phyloP scores from a whole-genome alignment of 306 rosid species.

The Fragaria iinumae region DNA sequence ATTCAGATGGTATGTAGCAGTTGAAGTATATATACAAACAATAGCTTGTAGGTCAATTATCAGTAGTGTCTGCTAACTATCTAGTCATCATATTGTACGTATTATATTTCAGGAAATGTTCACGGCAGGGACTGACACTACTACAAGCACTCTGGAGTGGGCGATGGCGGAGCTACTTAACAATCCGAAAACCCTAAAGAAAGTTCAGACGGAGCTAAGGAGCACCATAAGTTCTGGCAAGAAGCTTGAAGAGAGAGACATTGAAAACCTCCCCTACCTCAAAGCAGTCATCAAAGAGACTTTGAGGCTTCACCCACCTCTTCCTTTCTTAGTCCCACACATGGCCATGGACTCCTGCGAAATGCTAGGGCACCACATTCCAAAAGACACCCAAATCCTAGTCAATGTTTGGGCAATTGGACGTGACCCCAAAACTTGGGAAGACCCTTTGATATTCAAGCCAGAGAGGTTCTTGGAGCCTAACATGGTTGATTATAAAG shows the following conservation, averaged over 20 bases:
- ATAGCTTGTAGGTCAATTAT: background rate
- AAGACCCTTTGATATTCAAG: slow-evolving; percentile 55
- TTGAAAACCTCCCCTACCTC: slow-evolving; percentile 68
- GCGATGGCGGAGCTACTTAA: slow-evolving; percentile 80
- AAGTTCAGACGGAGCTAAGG: slow-evolving; percentile 65
- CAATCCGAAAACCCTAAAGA: slow-evolving; percentile 57
- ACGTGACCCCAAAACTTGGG: slow-evolving; percentile 70
- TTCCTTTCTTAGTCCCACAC: slow-evolving; percentile 85
- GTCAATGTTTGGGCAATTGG: slow-evolving; percentile 98
- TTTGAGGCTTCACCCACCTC: slow-evolving; percentile 90
- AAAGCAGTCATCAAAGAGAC: slow-evolving; percentile 82
- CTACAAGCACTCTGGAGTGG: slow-evolving; percentile 88
- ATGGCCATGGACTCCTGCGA: slow-evolving; percentile 69
- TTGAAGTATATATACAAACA: background rate
- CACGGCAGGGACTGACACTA: slow-evolving; percentile 85
- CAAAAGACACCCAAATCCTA: slow-evolving; percentile 65
- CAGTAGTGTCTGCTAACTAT: background rate
- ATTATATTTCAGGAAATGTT: slow-evolving; percentile 64
- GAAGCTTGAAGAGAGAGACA: slow-evolving; percentile 60
- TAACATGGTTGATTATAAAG: slow-evolving; percentile 49
- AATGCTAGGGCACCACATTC: slow-evolving; percentile 57
- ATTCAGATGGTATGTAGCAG: background rate
- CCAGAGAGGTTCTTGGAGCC: slow-evolving; percentile 76
- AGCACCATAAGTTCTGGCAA: slow-evolving; percentile 29
- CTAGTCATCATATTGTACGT: background rate